phyloP scores from a whole-genome alignment of 2,329 filamentous ascomycete species.

The Sclerotinia glacialis region DNA sequence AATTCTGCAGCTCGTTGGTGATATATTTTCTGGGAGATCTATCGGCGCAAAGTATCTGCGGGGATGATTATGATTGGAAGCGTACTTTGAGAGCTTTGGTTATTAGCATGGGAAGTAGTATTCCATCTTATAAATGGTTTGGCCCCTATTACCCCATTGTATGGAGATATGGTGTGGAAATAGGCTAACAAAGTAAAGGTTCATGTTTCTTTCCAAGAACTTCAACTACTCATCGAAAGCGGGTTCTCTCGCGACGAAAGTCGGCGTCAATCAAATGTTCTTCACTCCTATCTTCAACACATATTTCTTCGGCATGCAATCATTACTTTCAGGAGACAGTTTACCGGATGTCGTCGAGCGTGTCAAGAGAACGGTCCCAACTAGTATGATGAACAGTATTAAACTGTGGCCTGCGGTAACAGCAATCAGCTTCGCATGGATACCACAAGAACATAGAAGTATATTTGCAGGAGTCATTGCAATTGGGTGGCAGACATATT shows the following conservation, averaged over 20 bases:
- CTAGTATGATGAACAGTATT: constrained; percentile 72
- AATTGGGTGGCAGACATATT: constrained; percentile 89
- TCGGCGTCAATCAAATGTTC: constrained; percentile 71
- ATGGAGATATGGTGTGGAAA: background rate
- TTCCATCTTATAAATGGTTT: constrained; percentile 82
- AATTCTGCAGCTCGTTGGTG: constrained; percentile 70
- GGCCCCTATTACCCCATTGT: constrained; percentile 28
- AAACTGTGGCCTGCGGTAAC: constrained; percentile 89
- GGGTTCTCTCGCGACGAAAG: constrained; percentile 71
- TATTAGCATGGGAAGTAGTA: constrained; percentile 70
- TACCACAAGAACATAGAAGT: constrained; percentile 74
- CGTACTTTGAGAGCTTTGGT: constrained; percentile 69
- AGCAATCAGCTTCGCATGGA: constrained; percentile 81
- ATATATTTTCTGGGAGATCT: constrained; percentile 79
- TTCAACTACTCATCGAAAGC: constrained; percentile 80
- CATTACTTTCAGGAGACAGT: constrained; percentile 67
- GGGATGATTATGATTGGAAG: constrained; percentile 62
- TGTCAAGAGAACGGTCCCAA: constrained; percentile 71
- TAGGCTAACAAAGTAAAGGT: constrained; percentile 45
- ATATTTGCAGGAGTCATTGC: constrained; percentile 77
- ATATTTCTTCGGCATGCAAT: constrained; percentile 80
- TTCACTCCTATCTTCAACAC: constrained; percentile 83
- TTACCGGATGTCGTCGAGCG: constrained; percentile 64
- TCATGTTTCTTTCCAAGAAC: constrained; percentile 72
- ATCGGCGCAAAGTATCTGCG: constrained; percentile 67